Evolutionary conservation across 805 yeast genomes (phyloP), one percentile per base, ranked within the genome.

Genomic region (Hanseniaspora meyeri): DNA sequence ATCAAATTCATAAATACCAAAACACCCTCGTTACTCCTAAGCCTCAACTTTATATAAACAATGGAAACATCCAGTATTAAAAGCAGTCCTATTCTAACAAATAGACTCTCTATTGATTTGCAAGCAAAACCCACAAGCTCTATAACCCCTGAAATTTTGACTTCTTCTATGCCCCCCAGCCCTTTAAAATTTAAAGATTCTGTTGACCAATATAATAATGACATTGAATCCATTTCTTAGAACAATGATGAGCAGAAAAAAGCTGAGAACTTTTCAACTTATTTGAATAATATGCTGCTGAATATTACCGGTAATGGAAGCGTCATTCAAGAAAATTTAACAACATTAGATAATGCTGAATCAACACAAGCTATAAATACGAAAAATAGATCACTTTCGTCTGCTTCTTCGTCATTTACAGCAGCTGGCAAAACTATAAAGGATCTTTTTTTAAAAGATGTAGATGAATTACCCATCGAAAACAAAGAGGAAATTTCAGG

Each of bases 391-490:
- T 53, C 57, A 19, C n/a, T 39, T 1, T 53, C 57, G 12, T 45
- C 50, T n/a, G 36, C 24, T 7, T 31, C 50, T n/a, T 52, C 57
- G 2, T 52, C 57, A 7, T 45, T 53, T 19, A 6, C 37, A 10
- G 42, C 57, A 6, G 57, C 57, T 14, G 57, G 57, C 7, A 53
- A 53, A 19, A 38, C 57, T 2, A 29, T 53, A 4, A 53, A 46
- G 20, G 51, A 53, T 29, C n/a, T 53, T 10, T 53, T 53, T 46
- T 39, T 53, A 16, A 53, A 53, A 14, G 57, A 53, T 20, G n/a
- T 45, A 1, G 55, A 51, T 17, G 47, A 37, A 6, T 4, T 8
- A 27, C 5, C 19, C 32, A 12, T 10, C 4, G 47, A 51, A 9
- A 29, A 31, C 7, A 49, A 31, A 19, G 42, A 29, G 14, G 27